phyloP scores from a whole-genome alignment of 495 filamentous ascomycete species.

The Penicillium macrosclerotiorum region DNA sequence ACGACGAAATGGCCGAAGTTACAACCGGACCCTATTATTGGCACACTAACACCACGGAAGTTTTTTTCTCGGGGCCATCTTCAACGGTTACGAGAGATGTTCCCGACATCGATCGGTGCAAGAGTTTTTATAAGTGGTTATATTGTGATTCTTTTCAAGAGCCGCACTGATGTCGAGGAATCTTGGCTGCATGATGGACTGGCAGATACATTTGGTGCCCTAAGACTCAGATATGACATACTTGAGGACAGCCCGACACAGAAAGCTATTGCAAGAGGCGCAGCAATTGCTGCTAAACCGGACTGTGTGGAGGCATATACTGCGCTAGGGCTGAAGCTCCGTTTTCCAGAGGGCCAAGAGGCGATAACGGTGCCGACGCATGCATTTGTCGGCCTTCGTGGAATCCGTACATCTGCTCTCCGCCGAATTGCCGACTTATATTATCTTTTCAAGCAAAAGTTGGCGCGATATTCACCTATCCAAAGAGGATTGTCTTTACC shows the following conservation, averaged over 20 bases:
- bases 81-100: slow-evolving; percentile 4
- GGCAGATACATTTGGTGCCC: slow-evolving; percentile 2
- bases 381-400: neutral
- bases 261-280: neutral
- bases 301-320: too few species aligned
- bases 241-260: slow-evolving; percentile 1
- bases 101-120: slow-evolving; percentile 5
- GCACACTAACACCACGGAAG: slow-evolving; percentile 7
- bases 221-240: slow-evolving; percentile 7
- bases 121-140: slow-evolving; percentile 11
- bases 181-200: slow-evolving; percentile 5
- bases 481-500: too few species aligned
- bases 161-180: slow-evolving; percentile 1
- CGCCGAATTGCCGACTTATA: too few species aligned
- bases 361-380: slow-evolving; percentile 10
- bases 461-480: too few species aligned
- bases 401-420: neutral
- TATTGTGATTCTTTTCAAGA: slow-evolving; percentile 9
- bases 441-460: neutral
- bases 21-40: slow-evolving; percentile 5
- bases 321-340: slow-evolving; percentile 6
- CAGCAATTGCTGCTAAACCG: too few species aligned
- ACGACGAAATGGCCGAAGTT: slow-evolving; percentile 1
- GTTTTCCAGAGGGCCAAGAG: slow-evolving; percentile 4
- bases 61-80: slow-evolving; percentile 6